These are phyloP conservation scores for Aspergillus texensis DNA, from an alignment of 2,329 filamentous ascomycete species.

Conservation along the genomic window DNA sequence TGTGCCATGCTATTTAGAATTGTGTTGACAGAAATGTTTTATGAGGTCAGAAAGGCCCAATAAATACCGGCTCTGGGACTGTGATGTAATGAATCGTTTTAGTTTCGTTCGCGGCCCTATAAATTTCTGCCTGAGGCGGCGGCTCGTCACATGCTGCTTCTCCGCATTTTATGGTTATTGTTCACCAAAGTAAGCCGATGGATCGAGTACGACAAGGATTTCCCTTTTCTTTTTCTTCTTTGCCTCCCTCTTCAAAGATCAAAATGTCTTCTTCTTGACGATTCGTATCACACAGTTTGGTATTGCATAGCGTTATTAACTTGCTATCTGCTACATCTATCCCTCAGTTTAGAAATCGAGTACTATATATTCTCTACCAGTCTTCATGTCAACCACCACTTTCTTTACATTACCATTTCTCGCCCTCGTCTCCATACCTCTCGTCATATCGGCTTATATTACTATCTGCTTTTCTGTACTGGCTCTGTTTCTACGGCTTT, in stretches of 20 bases:
- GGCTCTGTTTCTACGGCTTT: constrained; percentile 62
- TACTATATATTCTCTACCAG: neutral
- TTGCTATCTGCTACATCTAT: neutral
- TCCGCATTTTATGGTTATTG: constrained; percentile 17
- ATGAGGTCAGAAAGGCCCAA: neutral
- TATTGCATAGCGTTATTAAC: neutral
- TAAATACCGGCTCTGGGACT: neutral
- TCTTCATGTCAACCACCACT: constrained; percentile 36
- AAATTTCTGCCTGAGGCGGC: constrained; percentile 15
- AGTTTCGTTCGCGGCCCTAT: neutral
- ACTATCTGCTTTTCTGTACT: constrained; percentile 65
- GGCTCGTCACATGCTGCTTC: constrained; percentile 25
- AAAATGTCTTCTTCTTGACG: neutral
- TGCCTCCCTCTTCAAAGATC: neutral
- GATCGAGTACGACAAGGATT: neutral
- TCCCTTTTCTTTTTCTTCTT: neutral
- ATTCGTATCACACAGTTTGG: neutral
- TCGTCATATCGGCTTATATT: constrained; percentile 64
- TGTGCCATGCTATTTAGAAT: neutral
- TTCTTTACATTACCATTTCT: constrained; percentile 63
- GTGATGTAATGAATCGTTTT: constrained; percentile 12
- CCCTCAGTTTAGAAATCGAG: neutral
- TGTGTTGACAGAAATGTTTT: neutral
- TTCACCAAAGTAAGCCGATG: constrained; percentile 5
- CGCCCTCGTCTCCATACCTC: constrained; percentile 63